Percentiles rank a stretch among this genome's conserved stretches.
These are phyloP conservation scores for Cyanidium caldarium DNA, from an alignment of 23 red algal species.

Conservation along the genomic window DNA sequence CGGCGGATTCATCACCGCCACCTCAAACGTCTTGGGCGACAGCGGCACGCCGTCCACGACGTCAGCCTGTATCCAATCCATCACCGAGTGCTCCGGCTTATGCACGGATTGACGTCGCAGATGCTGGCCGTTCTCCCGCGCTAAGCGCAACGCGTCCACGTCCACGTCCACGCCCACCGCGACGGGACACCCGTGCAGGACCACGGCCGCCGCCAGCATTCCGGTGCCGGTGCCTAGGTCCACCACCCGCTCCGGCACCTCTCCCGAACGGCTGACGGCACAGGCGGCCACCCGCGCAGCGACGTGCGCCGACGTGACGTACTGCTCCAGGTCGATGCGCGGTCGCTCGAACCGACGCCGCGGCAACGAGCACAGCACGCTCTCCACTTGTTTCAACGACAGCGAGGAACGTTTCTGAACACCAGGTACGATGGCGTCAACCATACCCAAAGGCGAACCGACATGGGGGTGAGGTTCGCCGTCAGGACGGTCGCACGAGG, in stretches of 20 bases:
- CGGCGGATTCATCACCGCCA: conserved; percentile 80
- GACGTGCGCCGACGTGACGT: conserved; percentile 68
- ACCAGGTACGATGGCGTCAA: no score
- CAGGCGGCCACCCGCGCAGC: conserved; percentile 46
- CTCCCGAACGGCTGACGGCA: conserved; percentile 20
- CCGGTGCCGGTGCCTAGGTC: conserved; percentile 90
- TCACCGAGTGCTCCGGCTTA: background rate
- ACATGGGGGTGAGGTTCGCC: no score
- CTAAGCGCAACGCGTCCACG: conserved; percentile 25
- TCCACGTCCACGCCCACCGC: conserved; percentile 69
- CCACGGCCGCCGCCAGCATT: conserved; percentile 33
- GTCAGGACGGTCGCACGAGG: no score
- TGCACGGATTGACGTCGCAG: no score
- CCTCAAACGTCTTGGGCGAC: conserved; percentile 14
- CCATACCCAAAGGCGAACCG: no score
- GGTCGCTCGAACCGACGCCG: conserved; percentile 24
- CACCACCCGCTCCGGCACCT: conserved; percentile 20
- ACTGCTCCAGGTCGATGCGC: conserved; percentile 60
- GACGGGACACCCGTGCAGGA: conserved; percentile 1
- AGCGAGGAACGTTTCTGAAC: no score
- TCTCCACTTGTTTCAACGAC: no score
- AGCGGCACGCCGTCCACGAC: background rate
- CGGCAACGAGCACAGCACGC: background rate
- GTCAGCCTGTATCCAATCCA: background rate
- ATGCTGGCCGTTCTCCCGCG: background rate